Evolutionary conservation across 805 yeast genomes (phyloP), one percentile per base, ranked within the genome.

Genomic region (Tetrapisispora phaffii): DNA sequence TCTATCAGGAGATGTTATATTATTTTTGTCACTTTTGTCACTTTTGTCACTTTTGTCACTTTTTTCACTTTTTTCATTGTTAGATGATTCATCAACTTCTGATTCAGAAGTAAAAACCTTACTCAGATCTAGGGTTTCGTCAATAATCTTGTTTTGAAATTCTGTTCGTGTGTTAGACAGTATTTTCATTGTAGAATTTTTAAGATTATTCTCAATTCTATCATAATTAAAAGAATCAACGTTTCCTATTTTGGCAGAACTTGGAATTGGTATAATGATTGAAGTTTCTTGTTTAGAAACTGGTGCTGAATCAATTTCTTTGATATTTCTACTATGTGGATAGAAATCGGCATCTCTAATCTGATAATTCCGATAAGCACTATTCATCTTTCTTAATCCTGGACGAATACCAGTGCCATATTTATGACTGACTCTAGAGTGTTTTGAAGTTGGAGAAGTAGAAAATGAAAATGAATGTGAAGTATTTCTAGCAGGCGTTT

Each of bases 381-480:
- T 55, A 17, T 41, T 45, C 40, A 54, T 53, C 32, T 54, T 51
- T 16, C 47, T 43, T 23, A 54, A 31, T 29, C 44, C 50, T 9
- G 57, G 54, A n/a, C 53, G 48, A 32, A 46, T 45, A 2, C 50
- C 52, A 24, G 33, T 21, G 20, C 39, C 42, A 20, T 41, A 26
- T 34, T 42, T 50, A 26, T 45, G 40, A 8, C 47, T 21, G 12
- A 34, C 24, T 41, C 47, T 50, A 21, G 46, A 44, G 2, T 46
- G 37, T n/a, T 54, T 49, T 7, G 58, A 43, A 2, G 50, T 40
- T 31, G 61, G 54, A 8, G 60, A 53, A 6, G 53, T 48, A 3
- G 57, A 54, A 20, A 56, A 46, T 2, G 57, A 55, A 20, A 54
- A 45, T 7, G 57, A 50, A 28, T 54, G 54, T n/a, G 47, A 48